phyloP scores from a whole-genome alignment of 306 rosid genomes.

The Prunus davidiana region DNA sequence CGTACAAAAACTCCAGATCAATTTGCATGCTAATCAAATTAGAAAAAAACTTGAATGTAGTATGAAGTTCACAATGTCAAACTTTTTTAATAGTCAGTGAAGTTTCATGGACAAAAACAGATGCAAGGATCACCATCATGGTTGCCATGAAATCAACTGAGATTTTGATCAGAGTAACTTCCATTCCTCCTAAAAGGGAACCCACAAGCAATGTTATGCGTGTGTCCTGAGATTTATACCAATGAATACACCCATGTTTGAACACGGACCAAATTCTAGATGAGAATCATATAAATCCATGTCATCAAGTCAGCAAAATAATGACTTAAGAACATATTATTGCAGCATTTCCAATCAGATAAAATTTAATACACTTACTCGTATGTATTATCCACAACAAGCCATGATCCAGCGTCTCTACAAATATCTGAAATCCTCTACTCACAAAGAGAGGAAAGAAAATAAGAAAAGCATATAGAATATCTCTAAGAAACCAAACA shows the following conservation, averaged over 20 bases:
- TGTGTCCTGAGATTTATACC: background rate
- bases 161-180: background rate
- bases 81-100: background rate
- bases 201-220: background rate
- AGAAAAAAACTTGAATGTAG: background rate
- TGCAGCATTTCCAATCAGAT: background rate
- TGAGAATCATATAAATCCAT: background rate
- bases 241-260: background rate
- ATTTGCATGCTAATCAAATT: background rate
- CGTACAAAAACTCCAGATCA: background rate
- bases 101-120: background rate
- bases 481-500: background rate
- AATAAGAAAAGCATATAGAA: slow-evolving; percentile 24
- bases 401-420: slow-evolving; percentile 79
- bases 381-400: slow-evolving; percentile 84
- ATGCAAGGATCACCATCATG: background rate
- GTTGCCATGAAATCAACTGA: background rate
- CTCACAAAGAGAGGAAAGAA: slow-evolving; percentile 21
- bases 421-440: slow-evolving; percentile 90
- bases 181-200: background rate
- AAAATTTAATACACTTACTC: slow-evolving; percentile 51
- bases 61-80: background rate
- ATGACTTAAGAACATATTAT: background rate
- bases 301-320: background rate
- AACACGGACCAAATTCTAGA: background rate